Evolutionary conservation across 2,329 filamentous ascomycete genomes (phyloP), one percentile per base, ranked within the genome.

Genomic region (Drechslerella stenobrocha): DNA sequence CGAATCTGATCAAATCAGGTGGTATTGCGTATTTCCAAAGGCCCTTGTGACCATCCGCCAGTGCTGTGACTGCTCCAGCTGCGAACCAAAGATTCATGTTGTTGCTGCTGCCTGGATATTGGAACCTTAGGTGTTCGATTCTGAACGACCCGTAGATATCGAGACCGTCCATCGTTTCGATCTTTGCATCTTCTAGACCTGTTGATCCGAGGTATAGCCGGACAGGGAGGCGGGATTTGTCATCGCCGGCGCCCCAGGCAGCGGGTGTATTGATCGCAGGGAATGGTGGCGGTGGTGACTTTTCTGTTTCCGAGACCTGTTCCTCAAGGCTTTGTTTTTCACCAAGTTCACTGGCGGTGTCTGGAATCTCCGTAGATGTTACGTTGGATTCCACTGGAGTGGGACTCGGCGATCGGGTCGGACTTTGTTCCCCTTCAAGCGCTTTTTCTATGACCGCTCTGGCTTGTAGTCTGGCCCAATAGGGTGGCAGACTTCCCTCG

Each of bases 11-110:
- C 2, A 84, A 75, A 2, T 79, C 77, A 18, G 80, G 77, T 0
- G 83, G 82, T 46, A 84, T 83, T 58, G 79, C 79, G 75, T 83
- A 84, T 72, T 81, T 82, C 83, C 83, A 85, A 1, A 85, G 76
- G 7, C 84, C 78, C 0, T 82, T 84, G 70, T 81, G 78, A 50
- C 77, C 80, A 0, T 81, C 82, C 18, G 81, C 80, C 61, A 81
- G 80, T 0, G 83, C 83, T 0, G 83, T 85, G 0, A 79, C 79
- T 1, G 79, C 80, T 63, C 79, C 80, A 24, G 82, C 52, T 4
- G 64, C 81, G 70, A 85, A 85, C 83, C 83, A 85, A 7, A 78
- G 74, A 6, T 81, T 81, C 26, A 76, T 75, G 0, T 74, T 76
- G 50, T 69, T 73, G 2, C 44, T 32, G 55, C 9, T 53, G 20